These are phyloP conservation scores for Aspergillus nidulans DNA, from an alignment of 495 filamentous ascomycete genomes.

Conservation along the genomic window DNA sequence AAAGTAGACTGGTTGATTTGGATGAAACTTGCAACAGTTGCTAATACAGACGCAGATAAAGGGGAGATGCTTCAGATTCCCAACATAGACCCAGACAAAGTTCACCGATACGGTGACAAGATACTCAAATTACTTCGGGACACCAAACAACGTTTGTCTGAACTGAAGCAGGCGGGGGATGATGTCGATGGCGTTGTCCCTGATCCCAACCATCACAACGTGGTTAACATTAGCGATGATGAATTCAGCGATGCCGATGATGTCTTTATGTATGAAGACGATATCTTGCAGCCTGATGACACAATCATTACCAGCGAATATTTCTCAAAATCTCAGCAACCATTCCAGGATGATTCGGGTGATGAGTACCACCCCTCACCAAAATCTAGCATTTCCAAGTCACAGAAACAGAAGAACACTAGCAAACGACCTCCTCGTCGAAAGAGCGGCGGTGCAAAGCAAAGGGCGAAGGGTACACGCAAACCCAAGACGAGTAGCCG, in stretches of 20 bases:
- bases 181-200: slow-evolving; percentile 44
- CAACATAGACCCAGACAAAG: slow-evolving; percentile 65
- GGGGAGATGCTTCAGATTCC: slow-evolving; percentile 62
- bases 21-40: slow-evolving; percentile 7
- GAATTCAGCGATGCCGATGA: slow-evolving; percentile 45
- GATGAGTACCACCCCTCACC: slow-evolving; percentile 22
- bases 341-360: slow-evolving; percentile 20
- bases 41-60: slow-evolving; percentile 20
- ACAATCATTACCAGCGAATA: slow-evolving; percentile 41
- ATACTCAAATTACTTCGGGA: slow-evolving; percentile 63
- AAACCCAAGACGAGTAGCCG: slow-evolving; percentile 26
- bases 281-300: slow-evolving; percentile 33
- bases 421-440: slow-evolving; percentile 29
- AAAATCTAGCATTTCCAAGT: slow-evolving; percentile 18
- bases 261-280: slow-evolving; percentile 30
- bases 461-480: slow-evolving; percentile 23
- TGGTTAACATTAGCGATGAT: slow-evolving; percentile 57
- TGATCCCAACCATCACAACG: slow-evolving; percentile 56
- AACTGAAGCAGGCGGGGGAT: slow-evolving; percentile 49
- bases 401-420: slow-evolving; percentile 26
- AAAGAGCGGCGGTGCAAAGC: slow-evolving; percentile 23
- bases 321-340: slow-evolving; percentile 33
- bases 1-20: neutral
- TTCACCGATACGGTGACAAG: slow-evolving; percentile 59
- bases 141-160: slow-evolving; percentile 52